phyloP scores from a whole-genome alignment of 208 protist species.

The Acanthamoeba lenticulata region DNA sequence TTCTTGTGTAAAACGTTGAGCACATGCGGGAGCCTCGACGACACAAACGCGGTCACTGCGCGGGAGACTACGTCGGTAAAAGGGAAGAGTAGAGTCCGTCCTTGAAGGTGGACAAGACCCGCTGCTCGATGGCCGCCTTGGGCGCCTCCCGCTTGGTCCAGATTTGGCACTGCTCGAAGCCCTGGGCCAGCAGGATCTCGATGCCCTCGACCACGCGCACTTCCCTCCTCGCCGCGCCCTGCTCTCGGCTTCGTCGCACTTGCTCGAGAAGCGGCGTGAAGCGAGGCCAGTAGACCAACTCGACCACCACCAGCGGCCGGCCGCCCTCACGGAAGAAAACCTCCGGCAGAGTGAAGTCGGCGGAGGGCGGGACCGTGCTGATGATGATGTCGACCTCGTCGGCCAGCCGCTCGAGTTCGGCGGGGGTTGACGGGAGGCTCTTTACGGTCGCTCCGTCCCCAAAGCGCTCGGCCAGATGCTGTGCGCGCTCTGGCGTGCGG shows the following conservation, averaged over 20 bases:
- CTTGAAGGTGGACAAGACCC: slow-evolving; percentile 2
- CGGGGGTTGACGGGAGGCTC: not conserved
- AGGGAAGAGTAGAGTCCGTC: not conserved
- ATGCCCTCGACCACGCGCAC: slow-evolving; percentile 66
- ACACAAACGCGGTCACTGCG: no score
- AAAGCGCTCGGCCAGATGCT: slow-evolving; percentile 2
- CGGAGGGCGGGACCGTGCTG: slow-evolving; percentile 61
- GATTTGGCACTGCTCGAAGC: slow-evolving; percentile 64
- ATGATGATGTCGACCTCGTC: slow-evolving; percentile 57
- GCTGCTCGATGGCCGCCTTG: not conserved
- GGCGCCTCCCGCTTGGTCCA: slow-evolving; percentile 32
- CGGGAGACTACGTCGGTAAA: not conserved
- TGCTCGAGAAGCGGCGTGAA: slow-evolving; percentile 62
- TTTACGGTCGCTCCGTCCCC: not conserved
- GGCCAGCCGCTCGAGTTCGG: not conserved
- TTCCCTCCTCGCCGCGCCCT: not conserved
- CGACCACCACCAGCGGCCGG: slow-evolving; percentile 26
- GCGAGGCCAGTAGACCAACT: slow-evolving; percentile 67
- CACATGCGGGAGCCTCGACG: no score
- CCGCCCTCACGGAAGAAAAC: not conserved
- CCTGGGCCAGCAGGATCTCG: slow-evolving; percentile 68
- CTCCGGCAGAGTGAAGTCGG: slow-evolving; percentile 42
- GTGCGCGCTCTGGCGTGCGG: not conserved
- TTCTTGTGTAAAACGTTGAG: no score
- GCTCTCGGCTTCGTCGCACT: not conserved